Conservation (phyloP, 2,329 filamentous ascomycete species). For the Verticillium longisporum region DNA sequence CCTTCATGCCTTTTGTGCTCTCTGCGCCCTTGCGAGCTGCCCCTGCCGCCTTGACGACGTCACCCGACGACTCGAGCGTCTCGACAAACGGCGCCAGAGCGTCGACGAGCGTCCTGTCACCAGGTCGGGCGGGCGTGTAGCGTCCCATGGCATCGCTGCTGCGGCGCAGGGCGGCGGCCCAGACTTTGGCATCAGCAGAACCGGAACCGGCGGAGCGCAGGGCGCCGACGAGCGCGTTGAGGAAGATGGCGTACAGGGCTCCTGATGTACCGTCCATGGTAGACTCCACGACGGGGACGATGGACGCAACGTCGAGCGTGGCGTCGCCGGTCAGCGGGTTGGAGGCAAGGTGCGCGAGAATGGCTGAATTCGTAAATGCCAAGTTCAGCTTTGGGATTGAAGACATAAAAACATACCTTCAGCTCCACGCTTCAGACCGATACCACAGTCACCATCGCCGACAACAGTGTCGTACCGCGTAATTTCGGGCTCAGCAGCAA, state of each 20-base stretch:
- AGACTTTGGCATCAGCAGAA: constrained; percentile 2
- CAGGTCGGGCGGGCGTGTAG: constrained; percentile 2
- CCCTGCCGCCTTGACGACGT: constrained; percentile 65
- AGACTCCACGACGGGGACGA: constrained; percentile 4
- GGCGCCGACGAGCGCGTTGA: constrained; percentile 1
- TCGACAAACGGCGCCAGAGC: constrained; percentile 80
- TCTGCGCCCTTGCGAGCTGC: constrained; percentile 72
- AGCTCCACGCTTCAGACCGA: constrained; percentile 80
- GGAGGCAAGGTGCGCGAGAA: constrained; percentile 41
- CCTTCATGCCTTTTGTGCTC: constrained; percentile 85
- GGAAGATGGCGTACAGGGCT: constrained; percentile 3
- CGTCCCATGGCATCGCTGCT: constrained; percentile 57
- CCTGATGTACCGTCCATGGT: constrained; percentile 3
- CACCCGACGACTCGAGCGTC: constrained; percentile 55
- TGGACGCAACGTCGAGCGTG: constrained; percentile 18
- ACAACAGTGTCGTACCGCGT: constrained; percentile 75
- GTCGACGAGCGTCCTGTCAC: constrained; percentile 2
- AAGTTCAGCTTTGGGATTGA: constrained; percentile 3
- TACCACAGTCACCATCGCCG: constrained; percentile 85
- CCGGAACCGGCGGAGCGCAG: background rate
- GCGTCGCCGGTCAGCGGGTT: constrained; percentile 42
- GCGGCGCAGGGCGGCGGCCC: constrained; percentile 22
- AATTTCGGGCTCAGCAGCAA: constrained; percentile 63
- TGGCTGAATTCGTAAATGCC: constrained; percentile 27
- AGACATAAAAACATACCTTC: constrained; percentile 44